A percentile compares a stretch with the other conserved stretches of the same genome.
phyloP scores from a whole-genome alignment of 257 asterid species.

The Solanum commersonii region DNA sequence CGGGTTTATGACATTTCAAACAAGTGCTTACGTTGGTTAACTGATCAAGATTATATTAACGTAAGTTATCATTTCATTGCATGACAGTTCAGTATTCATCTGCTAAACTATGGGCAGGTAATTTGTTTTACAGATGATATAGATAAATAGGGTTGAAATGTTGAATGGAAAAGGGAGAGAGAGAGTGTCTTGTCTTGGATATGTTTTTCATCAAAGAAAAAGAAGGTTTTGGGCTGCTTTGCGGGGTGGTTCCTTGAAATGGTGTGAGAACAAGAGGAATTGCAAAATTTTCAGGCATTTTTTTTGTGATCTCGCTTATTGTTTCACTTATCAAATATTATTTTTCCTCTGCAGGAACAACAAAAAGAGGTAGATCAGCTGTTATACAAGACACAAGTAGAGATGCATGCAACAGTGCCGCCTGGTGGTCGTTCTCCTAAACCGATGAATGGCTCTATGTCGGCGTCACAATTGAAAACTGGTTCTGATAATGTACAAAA shows the following conservation, averaged over 20 bases:
- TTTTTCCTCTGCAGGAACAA: constrained; percentile 19
- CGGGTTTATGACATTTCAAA: constrained; percentile 55
- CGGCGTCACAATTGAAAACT: constrained; percentile 22
- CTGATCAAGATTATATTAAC: constrained; percentile 64
- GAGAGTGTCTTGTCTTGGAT: not conserved
- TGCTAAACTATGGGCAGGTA: not conserved
- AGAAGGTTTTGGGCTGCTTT: not conserved
- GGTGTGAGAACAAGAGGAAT: not conserved
- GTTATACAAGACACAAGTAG: constrained; percentile 24
- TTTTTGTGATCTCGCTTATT: not conserved
- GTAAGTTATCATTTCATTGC: constrained; percentile 41
- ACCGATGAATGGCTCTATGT: constrained; percentile 19
- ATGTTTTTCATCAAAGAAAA: not conserved
- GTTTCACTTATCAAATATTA: constrained; percentile 1
- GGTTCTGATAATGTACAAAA: constrained; percentile 25
- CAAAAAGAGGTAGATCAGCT: constrained; percentile 44
- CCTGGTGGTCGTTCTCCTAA: constrained; percentile 39
- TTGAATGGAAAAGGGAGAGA: not conserved
- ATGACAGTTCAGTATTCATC: not conserved
- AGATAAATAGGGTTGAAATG: not conserved
- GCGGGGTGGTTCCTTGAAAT: not conserved
- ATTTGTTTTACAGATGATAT: not conserved
- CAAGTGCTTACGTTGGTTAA: constrained; percentile 59
- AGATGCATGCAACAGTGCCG: constrained; percentile 35
- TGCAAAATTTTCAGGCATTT: not conserved